Base-by-base conservation (phyloP, 2,329 filamentous ascomycete species). In the Neonectria neomacrospora region DNA sequence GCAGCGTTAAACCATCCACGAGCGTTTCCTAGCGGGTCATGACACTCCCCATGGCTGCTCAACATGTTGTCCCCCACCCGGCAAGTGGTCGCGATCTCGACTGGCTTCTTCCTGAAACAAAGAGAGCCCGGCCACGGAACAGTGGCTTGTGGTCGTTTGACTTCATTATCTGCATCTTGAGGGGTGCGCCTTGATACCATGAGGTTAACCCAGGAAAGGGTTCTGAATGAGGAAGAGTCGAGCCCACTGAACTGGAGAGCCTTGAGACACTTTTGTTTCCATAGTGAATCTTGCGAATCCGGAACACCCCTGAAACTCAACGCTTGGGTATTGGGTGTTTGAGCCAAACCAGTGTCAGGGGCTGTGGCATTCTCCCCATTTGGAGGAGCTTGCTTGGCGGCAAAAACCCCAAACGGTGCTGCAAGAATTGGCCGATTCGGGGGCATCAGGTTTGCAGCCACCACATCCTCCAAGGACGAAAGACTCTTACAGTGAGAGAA, bases 121-220 rank as follows among this genome's bases (percentile, higher is more conserved):
- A 87, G 79, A 18, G 77, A 77, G 2, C 83, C 80, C 42, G 86
- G 86, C 86, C 86, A 88, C 11, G 83, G 80, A 23, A 87, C 80
- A 7, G 78, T 80, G 5, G 80, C 75, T 3, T 80, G 78, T 3
- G 78, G 77, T 44, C 77, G 74, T 63, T 80, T 84, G 5, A 77
- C 74, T 58, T 86, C 81, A 23, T 69, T 65, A 37, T 79, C 81
- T 18, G 75, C 70, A 41, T 85, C 83, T 52, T 77, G 75, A 10
- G 78, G 74, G 64, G 79, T 83, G 22, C 79, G 79, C 23, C 80
- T 81, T 30, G 82, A 77, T 34, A 85, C 80, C 55, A 84, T 79
- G 22, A 89, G 77, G 57, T 80, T 82, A 20, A 86, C 76, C 86
- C 86, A 88, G 3, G 80, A 74, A 48, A 81, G 80, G 52, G 78